Conservation (phyloP, 148 eudicot species). For the Arbutus unedo region DNA sequence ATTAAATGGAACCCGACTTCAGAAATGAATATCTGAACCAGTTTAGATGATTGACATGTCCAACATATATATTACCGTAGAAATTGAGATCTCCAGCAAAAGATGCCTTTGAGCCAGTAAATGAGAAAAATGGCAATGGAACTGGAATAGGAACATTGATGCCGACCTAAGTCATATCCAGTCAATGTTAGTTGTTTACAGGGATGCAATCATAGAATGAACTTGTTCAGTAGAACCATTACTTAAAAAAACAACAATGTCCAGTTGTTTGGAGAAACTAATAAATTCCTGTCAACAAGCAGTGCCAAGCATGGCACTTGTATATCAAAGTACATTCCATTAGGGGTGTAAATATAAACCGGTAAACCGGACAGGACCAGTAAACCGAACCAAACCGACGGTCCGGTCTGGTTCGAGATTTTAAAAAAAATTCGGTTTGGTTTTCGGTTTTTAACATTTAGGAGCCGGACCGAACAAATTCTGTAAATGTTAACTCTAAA, state of each 20-base stretch:
- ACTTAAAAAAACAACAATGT: neutral
- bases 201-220: neutral
- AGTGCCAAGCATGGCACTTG: neutral
- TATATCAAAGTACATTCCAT: neutral
- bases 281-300: neutral
- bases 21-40: neutral
- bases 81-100: conserved; percentile 98
- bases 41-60: neutral
- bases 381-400: too few species aligned
- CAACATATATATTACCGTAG: conserved; percentile 54
- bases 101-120: conserved; percentile 94
- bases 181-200: conserved; percentile 9
- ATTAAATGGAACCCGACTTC: neutral
- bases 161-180: conserved; percentile 59
- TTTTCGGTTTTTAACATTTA: too few species aligned
- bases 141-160: conserved; percentile 97
- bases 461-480: too few species aligned
- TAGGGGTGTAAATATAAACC: too few species aligned
- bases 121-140: conserved; percentile 93
- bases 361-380: too few species aligned
- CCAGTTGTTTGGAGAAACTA: neutral
- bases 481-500: too few species aligned
- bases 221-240: neutral
- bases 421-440: too few species aligned
- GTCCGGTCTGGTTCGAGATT: too few species aligned